phyloP scores from a whole-genome alignment of 192 early-diverging fungal genomes.

The Thoreauomyces humboldtii region DNA sequence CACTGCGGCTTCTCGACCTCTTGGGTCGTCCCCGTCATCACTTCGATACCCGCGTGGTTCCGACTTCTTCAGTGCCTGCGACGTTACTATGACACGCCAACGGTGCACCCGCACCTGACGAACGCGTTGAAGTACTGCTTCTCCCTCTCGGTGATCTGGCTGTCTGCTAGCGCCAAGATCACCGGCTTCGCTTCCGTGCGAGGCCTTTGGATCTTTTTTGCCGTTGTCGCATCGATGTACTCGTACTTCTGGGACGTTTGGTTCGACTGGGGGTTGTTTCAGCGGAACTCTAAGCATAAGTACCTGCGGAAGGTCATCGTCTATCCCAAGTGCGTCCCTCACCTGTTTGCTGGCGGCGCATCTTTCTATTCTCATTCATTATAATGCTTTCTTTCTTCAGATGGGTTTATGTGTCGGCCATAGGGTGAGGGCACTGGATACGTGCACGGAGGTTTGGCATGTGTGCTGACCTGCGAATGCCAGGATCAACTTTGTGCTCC shows the following conservation, averaged over 20 bases:
- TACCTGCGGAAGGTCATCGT: conserved; percentile 43
- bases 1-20: conserved; percentile 30
- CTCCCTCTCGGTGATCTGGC: conserved; percentile 32
- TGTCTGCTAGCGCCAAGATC: conserved; percentile 30
- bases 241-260: conserved; percentile 46
- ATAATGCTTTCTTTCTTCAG: too few relatives aligned
- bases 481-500: conserved; percentile 31
- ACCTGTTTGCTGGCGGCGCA: too few relatives aligned
- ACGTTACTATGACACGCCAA: conserved; percentile 34
- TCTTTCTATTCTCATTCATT: too few relatives aligned
- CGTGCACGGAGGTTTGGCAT: not conserved
- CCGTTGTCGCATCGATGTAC: conserved; percentile 27
- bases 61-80: conserved; percentile 39
- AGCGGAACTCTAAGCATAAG: conserved; percentile 25
- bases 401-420: conserved; percentile 33
- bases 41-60: conserved; percentile 33
- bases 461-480: not conserved
- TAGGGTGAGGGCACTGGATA: conserved; percentile 8
- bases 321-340: conserved; percentile 39
- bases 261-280: conserved; percentile 41
- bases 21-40: conserved; percentile 30
- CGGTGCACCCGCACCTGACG: conserved; percentile 37
- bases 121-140: conserved; percentile 45
- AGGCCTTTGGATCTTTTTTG: conserved; percentile 37
- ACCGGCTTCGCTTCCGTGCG: not conserved